Evolutionary conservation across 75 land plant species (phyloP).

Genomic region (Pinus albicaulis): DNA sequence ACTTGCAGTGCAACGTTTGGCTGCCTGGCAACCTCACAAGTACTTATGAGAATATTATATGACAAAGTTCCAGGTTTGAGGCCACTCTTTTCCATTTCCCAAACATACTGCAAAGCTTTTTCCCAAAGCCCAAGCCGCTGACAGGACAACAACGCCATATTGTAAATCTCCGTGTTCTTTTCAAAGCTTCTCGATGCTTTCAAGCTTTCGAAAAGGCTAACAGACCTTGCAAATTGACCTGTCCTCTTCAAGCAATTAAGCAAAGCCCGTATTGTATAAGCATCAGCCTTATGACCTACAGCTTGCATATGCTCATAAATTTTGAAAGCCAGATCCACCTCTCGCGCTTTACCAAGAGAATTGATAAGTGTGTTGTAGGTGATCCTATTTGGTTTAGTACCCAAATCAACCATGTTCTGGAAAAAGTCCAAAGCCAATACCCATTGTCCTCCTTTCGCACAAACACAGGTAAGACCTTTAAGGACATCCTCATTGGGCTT

Average conservation of each 20-base stretch:
- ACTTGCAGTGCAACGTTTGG: constrained; percentile 65
- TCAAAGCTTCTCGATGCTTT: constrained; percentile 17
- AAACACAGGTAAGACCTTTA: constrained; percentile 55
- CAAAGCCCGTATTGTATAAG: constrained; percentile 56
- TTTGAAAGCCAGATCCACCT: constrained; percentile 40
- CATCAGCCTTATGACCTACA: constrained; percentile 40
- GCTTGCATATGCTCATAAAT: constrained; percentile 34
- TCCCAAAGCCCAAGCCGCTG: constrained; percentile 57
- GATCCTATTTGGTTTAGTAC: constrained; percentile 40
- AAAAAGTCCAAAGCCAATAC: constrained; percentile 44
- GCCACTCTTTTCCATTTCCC: constrained; percentile 57
- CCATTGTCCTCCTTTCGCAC: constrained; percentile 66
- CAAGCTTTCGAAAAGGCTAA: constrained; percentile 50
- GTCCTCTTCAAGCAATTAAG: constrained; percentile 48
- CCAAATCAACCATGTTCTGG: constrained; percentile 36
- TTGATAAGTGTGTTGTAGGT: constrained; percentile 65
- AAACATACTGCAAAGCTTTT: constrained; percentile 49
- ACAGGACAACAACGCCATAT: constrained; percentile 51
- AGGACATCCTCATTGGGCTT: constrained; percentile 45
- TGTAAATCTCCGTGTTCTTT: constrained; percentile 43
- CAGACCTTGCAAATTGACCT: constrained; percentile 34
- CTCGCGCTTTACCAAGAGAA: constrained; percentile 53
- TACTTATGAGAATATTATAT: constrained; percentile 54
- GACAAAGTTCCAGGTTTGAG: constrained; percentile 37
- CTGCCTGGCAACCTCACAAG: constrained; percentile 63